A percentile compares a stretch with the other conserved stretches of the same genome.
These are phyloP conservation scores for Claviceps digitariae DNA, from an alignment of 2,329 filamentous ascomycete species.

Conservation along the genomic window DNA sequence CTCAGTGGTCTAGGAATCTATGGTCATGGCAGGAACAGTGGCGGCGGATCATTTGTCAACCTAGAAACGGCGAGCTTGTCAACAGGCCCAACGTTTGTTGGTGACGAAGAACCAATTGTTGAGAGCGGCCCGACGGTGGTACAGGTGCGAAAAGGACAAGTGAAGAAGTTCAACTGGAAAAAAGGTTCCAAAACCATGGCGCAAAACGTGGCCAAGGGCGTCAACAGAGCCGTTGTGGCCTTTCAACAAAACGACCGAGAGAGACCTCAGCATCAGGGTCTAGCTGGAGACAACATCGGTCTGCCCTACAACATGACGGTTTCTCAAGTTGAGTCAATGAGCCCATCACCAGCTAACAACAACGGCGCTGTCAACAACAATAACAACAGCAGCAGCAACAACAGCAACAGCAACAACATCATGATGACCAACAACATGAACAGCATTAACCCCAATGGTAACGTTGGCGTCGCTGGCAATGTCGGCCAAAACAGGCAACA, in stretches of 20 bases:
- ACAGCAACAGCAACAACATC: not conserved
- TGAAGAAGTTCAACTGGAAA: constrained; percentile 98
- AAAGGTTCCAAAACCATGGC: constrained; percentile 88
- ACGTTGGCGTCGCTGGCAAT: not conserved
- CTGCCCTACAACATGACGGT: constrained; percentile 59
- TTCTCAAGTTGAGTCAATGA: constrained; percentile 36
- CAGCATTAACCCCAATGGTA: too few relatives aligned
- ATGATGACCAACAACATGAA: not conserved
- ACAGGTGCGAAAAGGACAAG: constrained; percentile 85
- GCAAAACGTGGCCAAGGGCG: constrained; percentile 85
- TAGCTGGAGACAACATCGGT: constrained; percentile 51
- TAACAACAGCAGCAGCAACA: not conserved
- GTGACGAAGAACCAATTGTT: constrained; percentile 54
- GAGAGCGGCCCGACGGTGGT: constrained; percentile 79
- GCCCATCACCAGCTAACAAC: constrained; percentile 9
- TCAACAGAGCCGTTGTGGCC: constrained; percentile 80
- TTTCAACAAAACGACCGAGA: constrained; percentile 49
- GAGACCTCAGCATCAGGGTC: constrained; percentile 34
- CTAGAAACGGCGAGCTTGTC: constrained; percentile 40
- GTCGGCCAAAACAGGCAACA: constrained; percentile 13
- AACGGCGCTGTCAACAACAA: not conserved
- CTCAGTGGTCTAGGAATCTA: constrained; percentile 46
- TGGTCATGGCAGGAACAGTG: constrained; percentile 32
- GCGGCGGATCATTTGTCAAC: constrained; percentile 35
- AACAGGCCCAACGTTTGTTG: constrained; percentile 45